phyloP scores from a whole-genome alignment of 805 yeast species.

The Middelhovenomyces tepae region DNA sequence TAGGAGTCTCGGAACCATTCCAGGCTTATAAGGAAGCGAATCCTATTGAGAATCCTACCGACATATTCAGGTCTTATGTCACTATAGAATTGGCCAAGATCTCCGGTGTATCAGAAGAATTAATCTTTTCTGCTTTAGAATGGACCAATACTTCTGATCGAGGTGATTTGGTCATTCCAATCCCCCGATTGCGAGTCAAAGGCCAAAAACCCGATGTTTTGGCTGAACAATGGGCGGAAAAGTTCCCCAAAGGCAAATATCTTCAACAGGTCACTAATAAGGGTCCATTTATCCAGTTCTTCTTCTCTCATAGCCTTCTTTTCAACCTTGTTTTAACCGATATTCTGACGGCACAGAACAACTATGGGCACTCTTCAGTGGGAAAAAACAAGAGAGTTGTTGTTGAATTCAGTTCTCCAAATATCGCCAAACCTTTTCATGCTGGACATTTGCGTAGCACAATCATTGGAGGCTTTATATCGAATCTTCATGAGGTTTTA shows the following conservation, averaged over 20 bases:
- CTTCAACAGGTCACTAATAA: slow-evolving; percentile 66
- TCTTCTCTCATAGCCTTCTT: slow-evolving; percentile 59
- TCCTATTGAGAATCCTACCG: slow-evolving; percentile 76
- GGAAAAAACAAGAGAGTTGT: slow-evolving; percentile 65
- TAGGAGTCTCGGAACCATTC: slow-evolving; percentile 11
- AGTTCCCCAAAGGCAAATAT: slow-evolving; percentile 65
- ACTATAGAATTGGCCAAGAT: slow-evolving; percentile 65
- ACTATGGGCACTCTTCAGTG: slow-evolving; percentile 67
- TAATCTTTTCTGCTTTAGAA: slow-evolving; percentile 81
- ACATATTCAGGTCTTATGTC: slow-evolving; percentile 83
- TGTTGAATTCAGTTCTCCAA: slow-evolving; percentile 94
- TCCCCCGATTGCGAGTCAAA: slow-evolving; percentile 82
- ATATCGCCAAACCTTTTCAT: slow-evolving; percentile 98
- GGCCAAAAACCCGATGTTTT: slow-evolving; percentile 72
- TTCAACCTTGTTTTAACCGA: slow-evolving; percentile 63
- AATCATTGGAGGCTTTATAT: slow-evolving; percentile 90
- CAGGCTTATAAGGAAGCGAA: slow-evolving; percentile 41
- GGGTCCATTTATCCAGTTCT: slow-evolving; percentile 89
- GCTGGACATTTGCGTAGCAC: slow-evolving; percentile 98
- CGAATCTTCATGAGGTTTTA: slow-evolving; percentile 79
- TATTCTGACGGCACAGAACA: slow-evolving; percentile 45
- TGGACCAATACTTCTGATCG: slow-evolving; percentile 78
- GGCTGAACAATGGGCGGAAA: slow-evolving; percentile 68
- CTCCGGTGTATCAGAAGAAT: slow-evolving; percentile 57
- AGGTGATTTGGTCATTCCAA: slow-evolving; percentile 87